Conservation (phyloP, 352 stramenopile genomes). For the Pythium guiyangense region DNA sequence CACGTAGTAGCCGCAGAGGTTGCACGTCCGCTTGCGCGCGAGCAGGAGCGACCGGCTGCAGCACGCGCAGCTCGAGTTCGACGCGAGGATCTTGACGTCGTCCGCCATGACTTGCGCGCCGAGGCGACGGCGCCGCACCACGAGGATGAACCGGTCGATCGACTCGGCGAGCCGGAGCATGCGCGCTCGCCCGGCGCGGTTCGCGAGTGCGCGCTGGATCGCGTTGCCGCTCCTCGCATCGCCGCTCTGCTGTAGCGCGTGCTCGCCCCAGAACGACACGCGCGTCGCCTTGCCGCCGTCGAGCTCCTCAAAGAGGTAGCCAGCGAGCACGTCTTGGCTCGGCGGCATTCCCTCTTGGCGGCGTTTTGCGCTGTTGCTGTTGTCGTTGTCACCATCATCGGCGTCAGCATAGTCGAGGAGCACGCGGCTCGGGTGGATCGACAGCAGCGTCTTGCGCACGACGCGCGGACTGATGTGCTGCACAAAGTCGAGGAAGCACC, state of each 20-base stretch:
- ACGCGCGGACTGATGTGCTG: slow-evolving; percentile 8
- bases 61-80: slow-evolving; percentile 10
- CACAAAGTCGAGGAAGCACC: slow-evolving; percentile 14
- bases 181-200: not conserved
- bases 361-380: not conserved
- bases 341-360: not conserved
- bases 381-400: not conserved
- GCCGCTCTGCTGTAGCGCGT: slow-evolving; percentile 6
- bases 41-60: slow-evolving; percentile 11
- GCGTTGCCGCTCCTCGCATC: no score
- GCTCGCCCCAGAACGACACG: slow-evolving; percentile 38
- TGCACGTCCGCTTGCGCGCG: slow-evolving; percentile 4
- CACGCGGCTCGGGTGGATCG: not conserved
- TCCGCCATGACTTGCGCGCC: slow-evolving; percentile 12
- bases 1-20: slow-evolving; percentile 14
- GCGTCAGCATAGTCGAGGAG: not conserved
- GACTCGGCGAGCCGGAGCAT: slow-evolving; percentile 1
- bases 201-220: not conserved
- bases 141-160: slow-evolving; percentile 6
- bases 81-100: slow-evolving; percentile 7
- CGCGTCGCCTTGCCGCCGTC: slow-evolving; percentile 23
- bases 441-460: slow-evolving; percentile 11
- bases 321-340: slow-evolving; percentile 11
- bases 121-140: no score
- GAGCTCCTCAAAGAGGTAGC: slow-evolving; percentile 42